Conservation (phyloP, 129 eudicot species). For the Lactuca saligna region DNA sequence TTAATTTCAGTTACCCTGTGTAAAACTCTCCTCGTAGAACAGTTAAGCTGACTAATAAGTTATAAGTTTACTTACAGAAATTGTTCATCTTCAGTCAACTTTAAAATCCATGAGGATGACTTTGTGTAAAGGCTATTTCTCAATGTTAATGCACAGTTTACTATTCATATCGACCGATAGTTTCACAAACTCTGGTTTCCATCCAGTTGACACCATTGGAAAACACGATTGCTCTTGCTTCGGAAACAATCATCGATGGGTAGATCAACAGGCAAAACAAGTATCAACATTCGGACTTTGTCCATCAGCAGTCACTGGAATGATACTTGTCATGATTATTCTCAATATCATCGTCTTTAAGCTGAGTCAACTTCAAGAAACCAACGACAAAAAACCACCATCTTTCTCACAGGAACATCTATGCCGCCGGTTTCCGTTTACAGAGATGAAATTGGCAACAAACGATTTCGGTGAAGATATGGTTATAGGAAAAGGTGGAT, state of each 20-base stretch:
- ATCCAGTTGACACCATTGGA: not conserved
- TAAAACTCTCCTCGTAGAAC: no score
- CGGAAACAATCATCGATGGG: conserved; percentile 7
- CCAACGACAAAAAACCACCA: not conserved
- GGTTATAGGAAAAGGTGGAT: conserved; percentile 40
- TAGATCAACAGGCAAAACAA: not conserved
- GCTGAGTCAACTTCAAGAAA: conserved; percentile 31
- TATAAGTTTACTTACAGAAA: not conserved
- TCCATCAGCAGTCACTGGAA: conserved; percentile 19
- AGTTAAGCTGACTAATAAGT: not conserved
- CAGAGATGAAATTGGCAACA: conserved; percentile 31
- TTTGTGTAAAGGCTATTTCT: not conserved
- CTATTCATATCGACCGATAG: conserved; percentile 6
- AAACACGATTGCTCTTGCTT: conserved; percentile 17
- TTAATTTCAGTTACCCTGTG: no score
- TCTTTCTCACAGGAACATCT: conserved; percentile 8
- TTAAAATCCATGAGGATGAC: conserved; percentile 13
- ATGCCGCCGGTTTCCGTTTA: conserved; percentile 24
- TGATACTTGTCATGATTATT: conserved; percentile 23
- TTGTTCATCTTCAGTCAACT: not conserved
- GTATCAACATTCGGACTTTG: conserved; percentile 6
- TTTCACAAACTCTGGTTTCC: conserved; percentile 10
- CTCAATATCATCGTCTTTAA: conserved; percentile 37
- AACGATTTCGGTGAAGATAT: conserved; percentile 22
- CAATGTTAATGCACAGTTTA: conserved; percentile 10